Conservation (phyloP, 257 asterid genomes). For the Nicotiana undulata region DNA sequence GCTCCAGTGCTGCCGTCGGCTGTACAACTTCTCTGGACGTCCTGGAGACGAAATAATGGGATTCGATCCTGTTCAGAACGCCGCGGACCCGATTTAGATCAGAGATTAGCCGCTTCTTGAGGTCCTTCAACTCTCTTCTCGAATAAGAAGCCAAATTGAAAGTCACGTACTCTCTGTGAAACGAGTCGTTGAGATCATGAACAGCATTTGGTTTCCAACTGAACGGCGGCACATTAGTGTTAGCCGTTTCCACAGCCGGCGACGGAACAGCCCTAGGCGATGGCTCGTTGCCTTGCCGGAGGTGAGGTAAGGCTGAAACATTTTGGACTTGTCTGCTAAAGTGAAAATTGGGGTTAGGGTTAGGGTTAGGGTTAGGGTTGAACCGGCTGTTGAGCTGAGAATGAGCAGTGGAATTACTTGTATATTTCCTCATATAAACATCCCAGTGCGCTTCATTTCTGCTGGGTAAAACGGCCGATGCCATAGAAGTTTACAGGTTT, state of each 20-base stretch:
- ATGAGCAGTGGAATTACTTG: not conserved
- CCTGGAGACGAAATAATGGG: not conserved
- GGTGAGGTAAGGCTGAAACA: not conserved
- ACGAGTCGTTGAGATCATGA: not conserved
- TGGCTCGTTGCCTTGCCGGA: constrained; percentile 13
- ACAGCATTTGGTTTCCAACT: constrained; percentile 1
- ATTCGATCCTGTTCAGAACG: constrained; percentile 12
- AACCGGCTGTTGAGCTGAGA: constrained; percentile 11
- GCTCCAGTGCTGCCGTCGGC: not conserved
- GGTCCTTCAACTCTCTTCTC: constrained; percentile 8
- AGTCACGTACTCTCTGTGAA: constrained; percentile 13
- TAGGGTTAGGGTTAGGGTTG: constrained; percentile 15
- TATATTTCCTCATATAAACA: constrained; percentile 16
- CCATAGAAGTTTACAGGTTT: constrained; percentile 6
- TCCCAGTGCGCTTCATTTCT: constrained; percentile 24
- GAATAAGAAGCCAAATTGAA: constrained; percentile 20
- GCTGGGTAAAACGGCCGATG: constrained; percentile 29
- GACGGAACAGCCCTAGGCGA: not conserved
- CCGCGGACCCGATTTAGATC: constrained; percentile 21
- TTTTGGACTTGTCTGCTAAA: constrained; percentile 12
- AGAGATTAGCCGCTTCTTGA: constrained; percentile 13
- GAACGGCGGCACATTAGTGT: not conserved
- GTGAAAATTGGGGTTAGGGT: constrained; percentile 8
- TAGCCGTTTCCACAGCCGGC: not conserved
- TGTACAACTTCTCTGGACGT: not conserved